These are phyloP conservation scores for Hypoxylon sp. DNA, from an alignment of 2,329 filamentous ascomycete species.

Conservation along the genomic window DNA sequence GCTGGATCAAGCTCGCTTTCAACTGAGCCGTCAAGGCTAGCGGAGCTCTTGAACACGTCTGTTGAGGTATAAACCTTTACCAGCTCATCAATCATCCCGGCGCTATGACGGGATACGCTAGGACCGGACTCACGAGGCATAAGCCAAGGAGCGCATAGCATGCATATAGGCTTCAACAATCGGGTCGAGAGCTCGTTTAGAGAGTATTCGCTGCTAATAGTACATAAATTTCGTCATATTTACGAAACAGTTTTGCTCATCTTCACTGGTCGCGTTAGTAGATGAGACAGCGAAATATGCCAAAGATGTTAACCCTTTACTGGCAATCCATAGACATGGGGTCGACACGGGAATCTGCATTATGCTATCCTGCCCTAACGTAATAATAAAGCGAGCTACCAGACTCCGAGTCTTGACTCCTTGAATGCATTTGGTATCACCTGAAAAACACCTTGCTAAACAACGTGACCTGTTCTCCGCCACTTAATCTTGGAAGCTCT, in stretches of 20 bases:
- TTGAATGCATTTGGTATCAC: background rate
- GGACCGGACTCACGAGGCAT: background rate
- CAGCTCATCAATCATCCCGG: background rate
- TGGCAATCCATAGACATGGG: background rate
- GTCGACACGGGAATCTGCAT: background rate
- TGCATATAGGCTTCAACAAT: background rate
- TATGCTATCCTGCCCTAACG: background rate
- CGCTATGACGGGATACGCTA: background rate
- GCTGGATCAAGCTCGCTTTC: constrained; percentile 60
- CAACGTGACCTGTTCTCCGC: background rate
- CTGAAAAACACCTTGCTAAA: background rate
- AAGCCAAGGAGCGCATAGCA: background rate
- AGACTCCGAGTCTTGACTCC: background rate
- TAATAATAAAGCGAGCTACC: background rate
- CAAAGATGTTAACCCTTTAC: background rate
- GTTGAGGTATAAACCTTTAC: background rate
- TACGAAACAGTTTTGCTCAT: background rate
- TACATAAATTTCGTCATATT: background rate
- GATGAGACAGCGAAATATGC: background rate
- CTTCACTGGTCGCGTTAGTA: too few relatives aligned
- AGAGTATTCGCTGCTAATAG: background rate
- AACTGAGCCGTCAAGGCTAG: background rate
- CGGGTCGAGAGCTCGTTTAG: background rate
- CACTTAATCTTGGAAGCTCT: background rate
- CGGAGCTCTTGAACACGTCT: background rate